A percentile compares a stretch with the other conserved stretches of the same genome.
Evolutionary conservation across 2,329 filamentous ascomycete genomes (phyloP).

Genomic region (Plenodomus tracheiphilus): DNA sequence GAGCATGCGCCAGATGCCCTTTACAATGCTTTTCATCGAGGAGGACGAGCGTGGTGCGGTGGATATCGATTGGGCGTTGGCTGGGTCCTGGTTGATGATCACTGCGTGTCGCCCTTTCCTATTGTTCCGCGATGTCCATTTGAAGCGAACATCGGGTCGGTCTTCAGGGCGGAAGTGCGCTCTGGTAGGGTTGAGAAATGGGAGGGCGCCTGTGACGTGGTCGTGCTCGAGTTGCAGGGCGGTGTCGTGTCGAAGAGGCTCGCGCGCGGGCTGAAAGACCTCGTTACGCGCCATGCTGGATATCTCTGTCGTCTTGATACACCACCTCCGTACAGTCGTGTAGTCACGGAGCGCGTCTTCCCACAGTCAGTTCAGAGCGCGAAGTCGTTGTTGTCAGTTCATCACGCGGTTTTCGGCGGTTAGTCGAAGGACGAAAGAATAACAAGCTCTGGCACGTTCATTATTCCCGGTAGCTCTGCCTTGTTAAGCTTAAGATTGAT

Average conservation of each 20-base stretch:
- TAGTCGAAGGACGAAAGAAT: too few relatives aligned
- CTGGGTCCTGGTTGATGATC: slow-evolving; percentile 25
- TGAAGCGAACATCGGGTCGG: slow-evolving; percentile 41
- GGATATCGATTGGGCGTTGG: slow-evolving; percentile 16
- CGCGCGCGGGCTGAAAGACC: slow-evolving; percentile 27
- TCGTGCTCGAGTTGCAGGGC: slow-evolving; percentile 25
- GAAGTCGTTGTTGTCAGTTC: too few relatives aligned
- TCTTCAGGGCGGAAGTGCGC: slow-evolving; percentile 14
- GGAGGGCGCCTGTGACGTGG: slow-evolving; percentile 46
- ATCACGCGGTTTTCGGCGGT: too few relatives aligned
- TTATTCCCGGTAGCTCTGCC: too few relatives aligned
- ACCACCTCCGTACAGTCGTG: too few relatives aligned
- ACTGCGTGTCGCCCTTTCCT: slow-evolving; percentile 49
- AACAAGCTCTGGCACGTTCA: too few relatives aligned
- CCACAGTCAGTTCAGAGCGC: too few relatives aligned
- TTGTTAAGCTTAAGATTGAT: too few relatives aligned
- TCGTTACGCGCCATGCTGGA: slow-evolving; percentile 25
- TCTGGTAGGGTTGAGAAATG: slow-evolving; percentile 56
- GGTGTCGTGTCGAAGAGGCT: slow-evolving; percentile 28
- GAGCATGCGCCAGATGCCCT: slow-evolving; percentile 53
- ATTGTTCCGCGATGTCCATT: slow-evolving; percentile 50
- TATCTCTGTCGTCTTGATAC: not conserved
- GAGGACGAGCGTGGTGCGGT: slow-evolving; percentile 42
- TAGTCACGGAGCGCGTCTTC: too few relatives aligned
- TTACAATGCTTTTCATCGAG: slow-evolving; percentile 32